These are phyloP conservation scores for Chlorella sp. DNA, from an alignment of 139 green algal species.

Conservation along the genomic window DNA sequence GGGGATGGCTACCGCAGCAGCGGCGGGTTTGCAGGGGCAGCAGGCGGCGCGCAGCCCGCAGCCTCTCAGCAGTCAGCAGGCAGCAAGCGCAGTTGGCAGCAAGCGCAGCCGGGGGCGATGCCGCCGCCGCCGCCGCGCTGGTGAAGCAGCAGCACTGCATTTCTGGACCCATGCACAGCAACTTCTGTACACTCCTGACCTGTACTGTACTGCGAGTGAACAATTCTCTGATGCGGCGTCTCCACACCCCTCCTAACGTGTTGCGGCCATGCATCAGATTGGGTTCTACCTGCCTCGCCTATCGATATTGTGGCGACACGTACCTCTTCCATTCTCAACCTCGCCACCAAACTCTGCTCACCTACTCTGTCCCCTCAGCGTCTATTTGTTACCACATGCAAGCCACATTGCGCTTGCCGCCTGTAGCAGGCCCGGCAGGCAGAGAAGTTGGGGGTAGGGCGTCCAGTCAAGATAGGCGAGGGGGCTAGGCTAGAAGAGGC, in stretches of 20 bases:
- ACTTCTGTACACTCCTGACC: background rate
- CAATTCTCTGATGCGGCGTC: too few relatives aligned
- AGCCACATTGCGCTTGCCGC: too few relatives aligned
- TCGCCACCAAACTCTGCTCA: too few relatives aligned
- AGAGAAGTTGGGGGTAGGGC: too few relatives aligned
- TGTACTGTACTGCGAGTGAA: too few relatives aligned
- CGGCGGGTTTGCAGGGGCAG: background rate
- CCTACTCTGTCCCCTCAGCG: too few relatives aligned
- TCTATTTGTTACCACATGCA: too few relatives aligned
- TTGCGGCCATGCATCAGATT: too few relatives aligned
- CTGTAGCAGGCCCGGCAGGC: background rate
- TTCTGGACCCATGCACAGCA: background rate
- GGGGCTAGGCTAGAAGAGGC: background rate
- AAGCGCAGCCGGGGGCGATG: background rate
- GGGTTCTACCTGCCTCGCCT: background rate
- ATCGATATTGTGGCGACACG: too few relatives aligned
- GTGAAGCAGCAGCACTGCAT: background rate
- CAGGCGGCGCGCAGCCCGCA: background rate
- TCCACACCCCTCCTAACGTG: too few relatives aligned
- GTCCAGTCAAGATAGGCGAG: background rate
- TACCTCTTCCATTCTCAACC: too few relatives aligned
- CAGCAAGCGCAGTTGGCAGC: slow-evolving; percentile 21
- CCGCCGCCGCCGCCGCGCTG: slow-evolving; percentile 2
- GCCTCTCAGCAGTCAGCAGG: background rate
- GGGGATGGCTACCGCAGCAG: background rate